Evolutionary conservation across 352 stramenopile genomes (phyloP).

Genomic region (Phytophthora pinifolia): DNA sequence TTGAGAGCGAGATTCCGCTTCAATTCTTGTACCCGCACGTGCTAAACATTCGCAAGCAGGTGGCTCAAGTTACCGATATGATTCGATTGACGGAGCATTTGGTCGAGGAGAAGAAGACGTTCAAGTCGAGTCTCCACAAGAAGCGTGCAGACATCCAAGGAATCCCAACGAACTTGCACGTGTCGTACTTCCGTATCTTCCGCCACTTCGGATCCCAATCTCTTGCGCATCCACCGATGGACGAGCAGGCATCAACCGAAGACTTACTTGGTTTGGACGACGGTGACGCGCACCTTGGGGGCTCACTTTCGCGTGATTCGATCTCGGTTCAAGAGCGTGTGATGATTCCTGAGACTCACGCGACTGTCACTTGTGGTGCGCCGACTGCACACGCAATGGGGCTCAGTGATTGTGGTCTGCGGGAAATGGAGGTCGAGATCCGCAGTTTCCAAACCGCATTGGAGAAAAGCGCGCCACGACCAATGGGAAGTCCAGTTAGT

Average conservation of each 20-base stretch:
- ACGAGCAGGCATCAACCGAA: slow-evolving; percentile 44
- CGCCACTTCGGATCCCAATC: slow-evolving; percentile 48
- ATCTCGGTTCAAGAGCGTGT: slow-evolving; percentile 41
- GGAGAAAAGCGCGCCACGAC: slow-evolving; percentile 56
- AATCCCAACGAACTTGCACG: slow-evolving; percentile 83
- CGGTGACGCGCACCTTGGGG: slow-evolving; percentile 15
- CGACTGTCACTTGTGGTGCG: slow-evolving; percentile 77
- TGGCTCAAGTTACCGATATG: slow-evolving; percentile 63
- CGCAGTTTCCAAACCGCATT: slow-evolving; percentile 61
- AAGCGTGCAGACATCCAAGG: slow-evolving; percentile 78
- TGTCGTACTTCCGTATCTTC: slow-evolving; percentile 85
- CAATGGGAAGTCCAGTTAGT: slow-evolving; percentile 30
- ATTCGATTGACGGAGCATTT: slow-evolving; percentile 65
- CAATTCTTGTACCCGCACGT: slow-evolving; percentile 78
- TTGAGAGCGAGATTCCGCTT: slow-evolving; percentile 67
- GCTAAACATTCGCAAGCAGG: slow-evolving; percentile 62
- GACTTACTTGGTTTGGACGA: slow-evolving; percentile 55
- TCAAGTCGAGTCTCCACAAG: slow-evolving; percentile 85
- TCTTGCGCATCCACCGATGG: slow-evolving; percentile 10
- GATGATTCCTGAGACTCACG: slow-evolving; percentile 58
- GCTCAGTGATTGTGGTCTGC: slow-evolving; percentile 67
- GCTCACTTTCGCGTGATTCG: slow-evolving; percentile 6
- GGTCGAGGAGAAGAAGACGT: slow-evolving; percentile 72
- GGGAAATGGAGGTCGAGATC: slow-evolving; percentile 85
- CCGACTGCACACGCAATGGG: slow-evolving; percentile 83